Base-by-base conservation (phyloP, 2,329 filamentous ascomycete species). In the Boeremia lycopersici region DNA sequence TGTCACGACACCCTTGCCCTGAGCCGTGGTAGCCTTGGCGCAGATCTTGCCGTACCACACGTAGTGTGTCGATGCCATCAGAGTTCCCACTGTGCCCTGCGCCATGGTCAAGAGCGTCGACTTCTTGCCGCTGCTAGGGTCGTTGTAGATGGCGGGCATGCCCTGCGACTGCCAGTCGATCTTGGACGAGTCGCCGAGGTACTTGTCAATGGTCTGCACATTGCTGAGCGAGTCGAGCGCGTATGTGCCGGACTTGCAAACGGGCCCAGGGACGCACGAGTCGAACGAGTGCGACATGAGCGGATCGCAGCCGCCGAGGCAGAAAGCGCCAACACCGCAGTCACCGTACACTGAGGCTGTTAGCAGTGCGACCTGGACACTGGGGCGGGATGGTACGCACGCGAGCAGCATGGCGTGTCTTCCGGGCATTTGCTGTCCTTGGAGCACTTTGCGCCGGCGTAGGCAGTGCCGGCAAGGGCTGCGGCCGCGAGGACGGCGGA, bases 41-140 rank as follows among this genome's bases (percentile, higher is more conserved):
- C 89, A 89, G 68, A 96, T 88, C 76, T 90, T 96, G 71, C 95
- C 95, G 76, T 98, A 99, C 95, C 95, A 98, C 77, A 99, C 88
- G 78, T 97, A 98, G 63, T 86, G 82, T 53, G 91, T 93, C 61
- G 85, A 87, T 23, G 92, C 89, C 50, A 99, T 78, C 40, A 99
- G 85, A 9, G 95, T 97, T 50, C 95, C 95, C 35, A 91, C 89
- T 30, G 89, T 93, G 65, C 89, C 84, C 61, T 88, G 84, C 36
- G 90, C 86, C 93, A 99, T 96, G 63, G 93, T 98, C 70, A 99
- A 81, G 46, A 97, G 81, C 2, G 95, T 64, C 19, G 74, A 80
- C 51, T 58, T 68, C 52, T 64, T 45, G 31, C 63, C 62, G 36
- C 39, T 61, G 39, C 54, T 51, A 36, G 65, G 65, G 72, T 87